These are phyloP conservation scores for Berkeleyomyces rouxiae DNA, from an alignment of 2,329 filamentous ascomycete species.

Conservation along the genomic window DNA sequence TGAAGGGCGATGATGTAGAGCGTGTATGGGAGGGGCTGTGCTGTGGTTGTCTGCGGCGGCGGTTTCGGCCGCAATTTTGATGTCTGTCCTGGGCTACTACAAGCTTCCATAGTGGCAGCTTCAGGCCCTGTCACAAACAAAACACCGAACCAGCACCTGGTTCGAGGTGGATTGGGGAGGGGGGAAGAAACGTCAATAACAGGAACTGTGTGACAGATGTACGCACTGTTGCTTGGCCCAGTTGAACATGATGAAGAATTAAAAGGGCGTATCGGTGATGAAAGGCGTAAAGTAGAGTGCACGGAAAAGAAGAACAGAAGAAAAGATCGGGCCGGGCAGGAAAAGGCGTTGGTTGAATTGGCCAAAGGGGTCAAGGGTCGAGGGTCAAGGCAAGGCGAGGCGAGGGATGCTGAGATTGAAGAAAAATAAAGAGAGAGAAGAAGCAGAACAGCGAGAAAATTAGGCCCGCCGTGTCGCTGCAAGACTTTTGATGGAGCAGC, in stretches of 20 bases:
- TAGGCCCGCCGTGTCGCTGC: neutral
- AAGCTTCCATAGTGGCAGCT: neutral
- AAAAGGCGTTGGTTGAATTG: neutral
- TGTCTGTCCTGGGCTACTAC: neutral
- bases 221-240: slow-evolving; percentile 85
- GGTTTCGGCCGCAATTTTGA: neutral
- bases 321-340: neutral
- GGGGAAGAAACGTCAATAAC: neutral
- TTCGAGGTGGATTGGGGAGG: slow-evolving; percentile 15
- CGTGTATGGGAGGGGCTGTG: neutral
- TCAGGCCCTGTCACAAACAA: slow-evolving; percentile 1
- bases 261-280: slow-evolving; percentile 1
- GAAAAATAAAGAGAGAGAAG: neutral
- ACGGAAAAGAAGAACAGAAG: neutral
- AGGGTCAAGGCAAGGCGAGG: neutral
- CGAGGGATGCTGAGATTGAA: neutral
- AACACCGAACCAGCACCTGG: slow-evolving; percentile 13
- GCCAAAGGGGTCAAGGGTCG: neutral
- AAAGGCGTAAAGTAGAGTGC: neutral
- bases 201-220: slow-evolving; percentile 12
- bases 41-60: neutral
- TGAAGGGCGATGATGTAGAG: neutral
- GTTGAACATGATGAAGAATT: slow-evolving; percentile 54
- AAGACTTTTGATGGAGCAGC: slow-evolving; percentile 1
- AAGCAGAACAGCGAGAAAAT: neutral